phyloP scores from a whole-genome alignment of 2,329 filamentous ascomycete genomes.

The Penicillium crustosum region DNA sequence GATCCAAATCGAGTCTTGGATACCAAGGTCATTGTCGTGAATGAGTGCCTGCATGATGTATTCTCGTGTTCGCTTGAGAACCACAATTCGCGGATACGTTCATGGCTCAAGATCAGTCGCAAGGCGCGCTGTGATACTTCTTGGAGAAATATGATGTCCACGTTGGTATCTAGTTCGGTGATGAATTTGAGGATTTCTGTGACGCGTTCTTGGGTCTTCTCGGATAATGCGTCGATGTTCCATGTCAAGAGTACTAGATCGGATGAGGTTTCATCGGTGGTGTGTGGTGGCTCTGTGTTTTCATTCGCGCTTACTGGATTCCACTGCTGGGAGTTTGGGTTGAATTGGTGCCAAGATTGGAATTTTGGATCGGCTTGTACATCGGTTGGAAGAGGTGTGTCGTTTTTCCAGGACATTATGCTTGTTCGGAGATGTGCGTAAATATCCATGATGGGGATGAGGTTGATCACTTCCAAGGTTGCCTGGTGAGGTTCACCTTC shows the following conservation, averaged over 20 bases:
- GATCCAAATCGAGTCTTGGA: background rate
- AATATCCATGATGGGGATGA: background rate
- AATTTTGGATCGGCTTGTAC: background rate
- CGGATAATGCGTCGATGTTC: slow-evolving; percentile 16
- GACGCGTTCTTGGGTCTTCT: slow-evolving; percentile 6
- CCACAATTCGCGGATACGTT: slow-evolving; percentile 9
- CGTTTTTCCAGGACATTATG: background rate
- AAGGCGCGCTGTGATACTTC: slow-evolving; percentile 14
- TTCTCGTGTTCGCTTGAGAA: slow-evolving; percentile 18
- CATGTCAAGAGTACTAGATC: slow-evolving; percentile 13
- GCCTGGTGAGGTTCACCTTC: background rate
- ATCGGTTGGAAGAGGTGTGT: background rate
- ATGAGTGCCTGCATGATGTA: slow-evolving; percentile 23
- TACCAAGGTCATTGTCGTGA: slow-evolving; percentile 18
- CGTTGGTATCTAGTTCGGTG: background rate
- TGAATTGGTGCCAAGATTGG: slow-evolving; percentile 4
- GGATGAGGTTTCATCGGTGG: background rate
- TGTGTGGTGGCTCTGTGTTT: background rate
- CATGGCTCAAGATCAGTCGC: slow-evolving; percentile 10
- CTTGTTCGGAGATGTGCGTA: background rate
- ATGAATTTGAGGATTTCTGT: slow-evolving; percentile 11
- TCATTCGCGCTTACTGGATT: background rate
- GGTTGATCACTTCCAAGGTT: background rate
- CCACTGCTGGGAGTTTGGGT: background rate
- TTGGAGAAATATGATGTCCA: slow-evolving; percentile 16